Percentiles rank a stretch among this genome's conserved stretches.
phyloP scores from a whole-genome alignment of 1,284 basidiomycete species.

The Grifola frondosa region DNA sequence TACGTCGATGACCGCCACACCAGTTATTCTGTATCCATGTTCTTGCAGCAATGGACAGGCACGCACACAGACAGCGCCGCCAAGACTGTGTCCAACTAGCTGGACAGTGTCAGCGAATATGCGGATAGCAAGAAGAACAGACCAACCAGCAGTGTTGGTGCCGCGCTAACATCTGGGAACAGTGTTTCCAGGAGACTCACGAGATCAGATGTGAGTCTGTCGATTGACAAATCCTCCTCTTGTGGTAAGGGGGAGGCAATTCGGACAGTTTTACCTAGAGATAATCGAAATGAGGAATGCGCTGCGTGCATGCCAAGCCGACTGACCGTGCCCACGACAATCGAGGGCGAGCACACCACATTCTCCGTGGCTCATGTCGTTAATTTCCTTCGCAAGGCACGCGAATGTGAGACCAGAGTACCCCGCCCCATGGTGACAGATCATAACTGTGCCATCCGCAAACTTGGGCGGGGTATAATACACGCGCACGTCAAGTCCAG shows the following conservation, averaged over 20 bases:
- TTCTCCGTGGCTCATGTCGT: slow-evolving; percentile 60
- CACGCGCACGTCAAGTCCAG: slow-evolving; percentile 66
- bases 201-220: slow-evolving; percentile 72
- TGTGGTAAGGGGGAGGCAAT: too few relatives aligned
- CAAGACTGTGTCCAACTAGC: slow-evolving; percentile 91
- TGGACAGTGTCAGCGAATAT: slow-evolving; percentile 30
- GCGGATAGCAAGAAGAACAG: not conserved
- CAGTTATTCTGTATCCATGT: slow-evolving; percentile 70
- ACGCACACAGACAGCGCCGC: slow-evolving; percentile 82
- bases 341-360: slow-evolving; percentile 86
- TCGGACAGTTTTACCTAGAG: too few relatives aligned
- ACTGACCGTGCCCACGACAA: slow-evolving; percentile 79
- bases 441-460: slow-evolving; percentile 60
- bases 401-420: slow-evolving; percentile 90
- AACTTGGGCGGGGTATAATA: slow-evolving; percentile 71
- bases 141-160: slow-evolving; percentile 76
- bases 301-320: not conserved
- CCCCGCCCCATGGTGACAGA: slow-evolving; percentile 95
- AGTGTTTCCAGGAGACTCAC: slow-evolving; percentile 64
- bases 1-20: slow-evolving; percentile 90
- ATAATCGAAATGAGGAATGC: slow-evolving; percentile 1
- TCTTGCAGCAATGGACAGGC: slow-evolving; percentile 67
- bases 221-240: slow-evolving; percentile 72
- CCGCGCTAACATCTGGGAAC: slow-evolving; percentile 60
- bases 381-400: slow-evolving; percentile 79